Conservation (phyloP, 1,139 yeast genomes). For the Blastobotrys capitulatus region DNA sequence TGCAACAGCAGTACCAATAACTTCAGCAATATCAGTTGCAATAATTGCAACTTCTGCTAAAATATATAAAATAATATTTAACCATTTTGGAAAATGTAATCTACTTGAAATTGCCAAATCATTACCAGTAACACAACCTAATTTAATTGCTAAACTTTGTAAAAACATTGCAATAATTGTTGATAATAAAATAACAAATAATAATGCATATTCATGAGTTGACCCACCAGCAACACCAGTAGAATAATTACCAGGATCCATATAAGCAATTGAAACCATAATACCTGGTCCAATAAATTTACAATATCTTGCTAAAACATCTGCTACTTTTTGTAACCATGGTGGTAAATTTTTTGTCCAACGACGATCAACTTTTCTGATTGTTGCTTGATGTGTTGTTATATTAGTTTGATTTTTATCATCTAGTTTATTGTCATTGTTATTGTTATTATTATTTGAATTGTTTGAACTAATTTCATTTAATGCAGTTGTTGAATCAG, state of each 20-base stretch:
- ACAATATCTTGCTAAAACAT: conserved; percentile 43
- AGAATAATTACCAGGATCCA: conserved; percentile 85
- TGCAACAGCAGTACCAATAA: conserved; percentile 83
- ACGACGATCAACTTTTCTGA: not conserved
- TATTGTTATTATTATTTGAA: not conserved
- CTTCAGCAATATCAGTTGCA: conserved; percentile 84
- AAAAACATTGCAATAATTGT: conserved; percentile 69
- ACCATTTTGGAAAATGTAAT: conserved; percentile 54
- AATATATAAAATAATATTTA: conserved; percentile 53
- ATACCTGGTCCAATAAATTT: conserved; percentile 73
- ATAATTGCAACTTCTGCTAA: conserved; percentile 76
- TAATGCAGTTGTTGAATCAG: not conserved
- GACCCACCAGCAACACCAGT: conserved; percentile 80
- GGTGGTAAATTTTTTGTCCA: conserved; percentile 8
- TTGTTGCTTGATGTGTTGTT: not conserved
- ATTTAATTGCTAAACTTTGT: conserved; percentile 64
- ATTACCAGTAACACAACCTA: conserved; percentile 76
- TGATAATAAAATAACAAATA: conserved; percentile 62
- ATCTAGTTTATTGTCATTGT: not conserved
- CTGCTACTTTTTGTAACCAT: conserved; percentile 7
- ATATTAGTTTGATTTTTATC: not conserved
- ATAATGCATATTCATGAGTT: conserved; percentile 52
- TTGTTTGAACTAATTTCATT: too few species aligned
- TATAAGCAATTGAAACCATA: conserved; percentile 71
- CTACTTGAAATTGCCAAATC: conserved; percentile 71